Evolutionary conservation across 495 filamentous ascomycete species (phyloP).

Genomic region (Parathielavia appendiculata): DNA sequence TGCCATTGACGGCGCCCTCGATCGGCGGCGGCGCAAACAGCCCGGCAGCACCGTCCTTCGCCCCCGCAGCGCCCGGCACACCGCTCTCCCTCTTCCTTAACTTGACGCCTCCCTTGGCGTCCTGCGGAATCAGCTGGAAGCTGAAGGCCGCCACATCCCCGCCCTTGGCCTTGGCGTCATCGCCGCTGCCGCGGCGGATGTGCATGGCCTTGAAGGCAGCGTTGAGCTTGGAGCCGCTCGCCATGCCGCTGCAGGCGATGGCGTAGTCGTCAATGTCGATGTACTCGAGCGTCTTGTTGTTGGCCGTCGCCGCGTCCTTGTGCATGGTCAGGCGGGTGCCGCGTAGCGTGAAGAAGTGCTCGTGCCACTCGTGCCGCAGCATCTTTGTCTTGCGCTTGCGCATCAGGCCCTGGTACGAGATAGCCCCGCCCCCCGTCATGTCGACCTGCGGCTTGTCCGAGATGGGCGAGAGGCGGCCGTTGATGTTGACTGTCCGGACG

Average conservation of each 20-base stretch:
- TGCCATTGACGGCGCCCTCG: conserved; percentile 48
- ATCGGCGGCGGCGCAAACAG: conserved; percentile 15
- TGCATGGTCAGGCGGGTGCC: conserved; percentile 84
- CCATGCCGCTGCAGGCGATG: conserved; percentile 77
- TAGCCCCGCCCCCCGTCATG: conserved; percentile 40
- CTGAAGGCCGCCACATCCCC: conserved; percentile 62
- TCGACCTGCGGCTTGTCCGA: conserved; percentile 26
- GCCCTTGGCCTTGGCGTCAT: conserved; percentile 37
- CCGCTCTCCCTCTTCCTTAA: conserved; percentile 43
- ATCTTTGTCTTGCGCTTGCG: conserved; percentile 89
- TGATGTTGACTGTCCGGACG: conserved; percentile 47
- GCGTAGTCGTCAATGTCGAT: conserved; percentile 95
- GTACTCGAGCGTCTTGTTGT: conserved; percentile 60
- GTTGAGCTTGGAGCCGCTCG: conserved; percentile 69
- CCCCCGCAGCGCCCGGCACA: conserved; percentile 13
- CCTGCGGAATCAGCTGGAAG: conserved; percentile 84
- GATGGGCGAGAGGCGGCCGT: conserved; percentile 34
- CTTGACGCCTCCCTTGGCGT: conserved; percentile 44
- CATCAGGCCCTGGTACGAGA: conserved; percentile 78
- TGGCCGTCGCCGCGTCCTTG: conserved; percentile 53
- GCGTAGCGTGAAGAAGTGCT: conserved; percentile 77
- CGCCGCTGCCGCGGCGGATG: conserved; percentile 54
- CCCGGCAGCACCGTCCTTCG: background rate
- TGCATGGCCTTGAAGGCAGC: conserved; percentile 83
- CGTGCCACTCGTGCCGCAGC: conserved; percentile 90